phyloP scores from a whole-genome alignment of 345 rosid genomes.

The Euclidium syriacum region DNA sequence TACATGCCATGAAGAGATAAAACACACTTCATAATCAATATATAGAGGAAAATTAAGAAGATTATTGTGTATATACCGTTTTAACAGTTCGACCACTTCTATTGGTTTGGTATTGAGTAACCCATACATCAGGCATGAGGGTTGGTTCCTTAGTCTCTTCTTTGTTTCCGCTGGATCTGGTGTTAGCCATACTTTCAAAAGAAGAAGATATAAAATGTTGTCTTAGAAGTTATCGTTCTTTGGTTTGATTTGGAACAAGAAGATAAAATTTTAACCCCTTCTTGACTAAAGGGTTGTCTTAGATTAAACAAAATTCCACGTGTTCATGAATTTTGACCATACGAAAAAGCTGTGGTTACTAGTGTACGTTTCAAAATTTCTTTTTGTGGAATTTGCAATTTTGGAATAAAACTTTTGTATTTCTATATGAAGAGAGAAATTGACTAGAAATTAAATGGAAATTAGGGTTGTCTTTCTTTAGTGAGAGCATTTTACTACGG shows the following conservation, averaged over 20 bases:
- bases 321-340: not conserved
- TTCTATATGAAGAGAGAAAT: no score
- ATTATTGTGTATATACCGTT: not conserved
- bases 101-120: not conserved
- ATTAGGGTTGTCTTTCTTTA: no score
- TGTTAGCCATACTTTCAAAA: not conserved
- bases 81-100: not conserved
- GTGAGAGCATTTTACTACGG: no score
- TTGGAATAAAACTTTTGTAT: no score
- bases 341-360: not conserved
- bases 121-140: constrained; percentile 14
- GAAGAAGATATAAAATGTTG: not conserved
- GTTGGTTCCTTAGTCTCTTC: not conserved
- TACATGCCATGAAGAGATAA: not conserved
- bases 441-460: no score
- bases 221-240: not conserved
- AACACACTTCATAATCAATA: not conserved
- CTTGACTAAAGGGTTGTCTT: not conserved
- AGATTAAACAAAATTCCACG: not conserved
- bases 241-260: not conserved
- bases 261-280: not conserved
- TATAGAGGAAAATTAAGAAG: not conserved
- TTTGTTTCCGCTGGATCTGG: not conserved
- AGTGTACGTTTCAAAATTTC: no score
- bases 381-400: no score